phyloP scores from a whole-genome alignment of 257 asterid species.

The Gardenia jasminoides region DNA sequence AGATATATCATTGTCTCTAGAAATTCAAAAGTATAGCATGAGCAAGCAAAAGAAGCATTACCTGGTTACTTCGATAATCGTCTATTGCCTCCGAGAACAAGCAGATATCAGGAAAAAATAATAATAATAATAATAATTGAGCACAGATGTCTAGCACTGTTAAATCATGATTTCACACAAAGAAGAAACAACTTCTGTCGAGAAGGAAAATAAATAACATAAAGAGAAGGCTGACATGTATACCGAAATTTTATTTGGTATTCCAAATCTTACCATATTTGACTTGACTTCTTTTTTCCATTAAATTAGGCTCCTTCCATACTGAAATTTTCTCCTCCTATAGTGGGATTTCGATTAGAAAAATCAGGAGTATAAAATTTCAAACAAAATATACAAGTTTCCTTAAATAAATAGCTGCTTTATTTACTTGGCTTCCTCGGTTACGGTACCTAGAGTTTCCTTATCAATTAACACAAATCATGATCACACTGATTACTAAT shows the following conservation, averaged over 20 bases:
- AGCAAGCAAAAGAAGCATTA: not conserved
- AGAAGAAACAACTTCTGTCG: not conserved
- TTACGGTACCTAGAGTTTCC: not conserved
- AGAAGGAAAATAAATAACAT: not conserved
- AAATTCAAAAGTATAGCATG: not conserved
- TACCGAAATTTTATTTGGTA: not conserved
- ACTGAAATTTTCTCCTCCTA: not conserved
- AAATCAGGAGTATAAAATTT: not conserved
- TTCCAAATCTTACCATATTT: not conserved
- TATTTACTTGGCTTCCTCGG: too few relatives aligned
- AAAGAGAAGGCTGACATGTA: not conserved
- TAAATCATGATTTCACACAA: not conserved
- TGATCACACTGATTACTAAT: not conserved
- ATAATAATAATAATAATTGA: too few relatives aligned
- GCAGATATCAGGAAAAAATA: not conserved
- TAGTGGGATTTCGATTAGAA: not conserved
- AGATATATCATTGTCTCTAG: not conserved
- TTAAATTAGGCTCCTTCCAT: not conserved
- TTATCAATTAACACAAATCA: not conserved
- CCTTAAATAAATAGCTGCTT: not conserved
- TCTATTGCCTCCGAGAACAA: not conserved
- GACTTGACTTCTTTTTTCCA: not conserved
- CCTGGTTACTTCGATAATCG: not conserved
- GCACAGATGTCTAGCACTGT: not conserved
- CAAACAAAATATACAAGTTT: too few relatives aligned